phyloP scores from a whole-genome alignment of 768 basidiomycete genomes.

The Paxillus rubicundulus region DNA sequence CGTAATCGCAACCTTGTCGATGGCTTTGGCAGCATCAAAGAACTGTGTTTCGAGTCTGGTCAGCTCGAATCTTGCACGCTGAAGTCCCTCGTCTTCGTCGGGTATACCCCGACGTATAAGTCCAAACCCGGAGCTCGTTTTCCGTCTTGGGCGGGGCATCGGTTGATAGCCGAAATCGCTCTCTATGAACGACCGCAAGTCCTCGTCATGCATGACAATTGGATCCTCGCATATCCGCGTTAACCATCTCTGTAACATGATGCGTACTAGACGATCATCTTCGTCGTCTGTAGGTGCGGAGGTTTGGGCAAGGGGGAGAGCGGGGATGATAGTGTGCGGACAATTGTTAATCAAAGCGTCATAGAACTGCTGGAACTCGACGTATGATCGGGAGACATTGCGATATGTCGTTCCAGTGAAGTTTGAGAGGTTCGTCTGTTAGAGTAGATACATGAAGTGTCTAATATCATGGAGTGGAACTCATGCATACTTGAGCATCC shows the following conservation, averaged over 20 bases:
- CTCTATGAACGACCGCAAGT: slow-evolving; percentile 92
- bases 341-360: slow-evolving; percentile 86
- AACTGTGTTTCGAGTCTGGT: slow-evolving; percentile 91
- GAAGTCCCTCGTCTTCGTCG: slow-evolving; percentile 93
- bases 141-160: slow-evolving; percentile 70
- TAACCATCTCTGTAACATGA: slow-evolving; percentile 94
- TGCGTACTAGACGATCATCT: slow-evolving; percentile 92
- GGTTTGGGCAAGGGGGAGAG: slow-evolving; percentile 92
- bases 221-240: slow-evolving; percentile 90
- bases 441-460: not conserved
- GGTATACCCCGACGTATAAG: slow-evolving; percentile 78
- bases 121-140: slow-evolving; percentile 69
- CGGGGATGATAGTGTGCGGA: slow-evolving; percentile 95
- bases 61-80: slow-evolving; percentile 85
- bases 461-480: slow-evolving; percentile 19
- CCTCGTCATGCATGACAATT: slow-evolving; percentile 86
- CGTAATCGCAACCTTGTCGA: slow-evolving; percentile 79
- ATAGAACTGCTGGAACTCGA: slow-evolving; percentile 93
- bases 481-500: slow-evolving; percentile 77
- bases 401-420: slow-evolving; percentile 88
- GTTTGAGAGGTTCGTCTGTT: slow-evolving; percentile 89
- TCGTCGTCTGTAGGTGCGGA: slow-evolving; percentile 98
- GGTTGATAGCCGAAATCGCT: slow-evolving; percentile 97
- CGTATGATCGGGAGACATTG: slow-evolving; percentile 92
- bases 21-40: slow-evolving; percentile 87